phyloP scores from a whole-genome alignment of 2,329 filamentous ascomycete species.

The Calonectria montana region DNA sequence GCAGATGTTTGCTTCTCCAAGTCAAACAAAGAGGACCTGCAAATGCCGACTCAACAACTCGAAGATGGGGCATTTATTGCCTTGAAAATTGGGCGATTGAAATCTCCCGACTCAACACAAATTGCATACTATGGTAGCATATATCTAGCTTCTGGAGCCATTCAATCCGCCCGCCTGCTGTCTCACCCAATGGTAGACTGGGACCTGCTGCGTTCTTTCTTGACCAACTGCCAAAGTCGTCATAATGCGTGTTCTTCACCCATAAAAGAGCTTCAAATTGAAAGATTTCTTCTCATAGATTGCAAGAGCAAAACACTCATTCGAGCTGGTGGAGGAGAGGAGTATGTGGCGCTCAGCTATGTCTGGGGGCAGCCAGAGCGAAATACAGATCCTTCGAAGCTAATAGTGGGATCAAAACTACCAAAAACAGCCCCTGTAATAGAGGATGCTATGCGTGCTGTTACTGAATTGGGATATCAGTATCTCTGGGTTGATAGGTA shows the following conservation, averaged over 20 bases:
- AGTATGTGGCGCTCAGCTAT: slow-evolving; percentile 19
- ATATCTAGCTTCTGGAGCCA: background rate
- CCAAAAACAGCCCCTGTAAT: background rate
- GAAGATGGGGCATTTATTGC: slow-evolving; percentile 4
- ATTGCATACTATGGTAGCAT: slow-evolving; percentile 3
- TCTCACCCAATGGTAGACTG: background rate
- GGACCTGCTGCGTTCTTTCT: background rate
- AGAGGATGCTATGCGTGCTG: slow-evolving; percentile 5
- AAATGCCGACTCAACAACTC: background rate
- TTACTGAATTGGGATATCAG: background rate
- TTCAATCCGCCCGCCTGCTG: background rate
- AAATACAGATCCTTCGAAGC: background rate
- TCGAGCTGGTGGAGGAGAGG: background rate
- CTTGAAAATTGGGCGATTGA: background rate
- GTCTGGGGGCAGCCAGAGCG: slow-evolving; percentile 4
- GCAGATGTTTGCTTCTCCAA: background rate
- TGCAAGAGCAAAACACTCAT: background rate
- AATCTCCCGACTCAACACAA: background rate
- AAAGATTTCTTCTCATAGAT: background rate
- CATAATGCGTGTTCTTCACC: background rate
- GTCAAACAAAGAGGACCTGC: background rate
- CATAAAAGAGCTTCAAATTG: background rate
- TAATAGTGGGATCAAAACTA: background rate
- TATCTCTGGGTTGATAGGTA: slow-evolving; percentile 20
- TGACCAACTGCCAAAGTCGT: background rate